Base-by-base conservation (phyloP, 1,139 yeast species). In the Debaryomyces subglobosus region DNA sequence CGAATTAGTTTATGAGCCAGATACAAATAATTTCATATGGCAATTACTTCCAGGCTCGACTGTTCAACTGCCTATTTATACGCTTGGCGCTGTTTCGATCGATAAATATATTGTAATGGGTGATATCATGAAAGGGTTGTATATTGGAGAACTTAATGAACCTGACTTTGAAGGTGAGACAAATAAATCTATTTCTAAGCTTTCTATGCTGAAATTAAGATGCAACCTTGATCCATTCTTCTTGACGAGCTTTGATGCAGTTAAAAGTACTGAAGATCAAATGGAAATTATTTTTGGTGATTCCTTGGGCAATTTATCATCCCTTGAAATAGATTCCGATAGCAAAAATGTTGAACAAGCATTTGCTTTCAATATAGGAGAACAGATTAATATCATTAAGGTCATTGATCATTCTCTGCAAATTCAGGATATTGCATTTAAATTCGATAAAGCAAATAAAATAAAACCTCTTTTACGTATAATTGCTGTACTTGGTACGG, bases 401-500 rank as follows among this genome's bases (percentile, higher is more conserved):
- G 9, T 46, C 5, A 18, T 61, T 13, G 36, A 33, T 12, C 34
- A 6, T 16, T 5, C n/a, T 16, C 21, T 20, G 15, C 29, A 24
- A 10, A 34, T 39, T 6, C n/a, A 24, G 7, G 42, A 45, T 32
- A 42, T 42, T 24, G 23, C 24, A 7, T 30, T 37, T 3, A 39
- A 39, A 35, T 41, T 37, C 13, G 41, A 43, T 2, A 25, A 40
- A 2, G 18, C 32, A 1, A 37, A 51, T 7, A 5, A 36, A 5
- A 21, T 23, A 5, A 20, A 12, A 12, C 12, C n/a, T 1, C 6
- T 39, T 29, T 25, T 45, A 2, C 40, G 18, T 3, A 55, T 49
- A 3, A 40, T 57, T 16, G 69, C 63, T 0, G 44, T 71, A 0
- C 47, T 72, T 20, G 78, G 77, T 3, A 74, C 78, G 0, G 63